Conservation (phyloP, 2,329 filamentous ascomycete genomes). For the Aspergillus texensis region DNA sequence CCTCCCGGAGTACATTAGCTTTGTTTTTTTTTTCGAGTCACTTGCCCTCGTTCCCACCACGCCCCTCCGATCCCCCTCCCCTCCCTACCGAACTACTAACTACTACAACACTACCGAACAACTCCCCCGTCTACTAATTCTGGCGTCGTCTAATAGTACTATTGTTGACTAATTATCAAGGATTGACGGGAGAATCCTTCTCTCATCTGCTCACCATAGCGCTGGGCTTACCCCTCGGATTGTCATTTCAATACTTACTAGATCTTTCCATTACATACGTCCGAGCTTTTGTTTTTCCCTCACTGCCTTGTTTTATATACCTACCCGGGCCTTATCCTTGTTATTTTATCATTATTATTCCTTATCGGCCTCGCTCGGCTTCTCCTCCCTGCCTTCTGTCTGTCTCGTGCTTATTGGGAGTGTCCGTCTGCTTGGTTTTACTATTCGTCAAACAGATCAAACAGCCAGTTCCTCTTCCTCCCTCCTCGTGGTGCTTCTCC, state of each 20-base stretch:
- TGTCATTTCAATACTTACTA: not conserved
- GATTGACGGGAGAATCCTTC: not conserved
- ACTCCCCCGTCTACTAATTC: not conserved
- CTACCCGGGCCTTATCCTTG: not conserved
- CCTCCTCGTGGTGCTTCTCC: not conserved
- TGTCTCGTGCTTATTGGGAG: not conserved
- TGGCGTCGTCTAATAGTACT: not conserved
- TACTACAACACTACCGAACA: not conserved
- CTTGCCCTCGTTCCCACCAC: not conserved
- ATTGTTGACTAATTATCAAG: constrained; percentile 1
- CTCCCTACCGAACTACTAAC: not conserved
- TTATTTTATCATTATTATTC: not conserved
- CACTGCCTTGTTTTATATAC: not conserved
- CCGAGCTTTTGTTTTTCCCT: not conserved
- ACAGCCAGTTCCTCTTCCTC: not conserved
- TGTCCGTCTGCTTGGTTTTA: not conserved
- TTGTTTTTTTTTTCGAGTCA: not conserved
- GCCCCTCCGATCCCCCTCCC: not conserved
- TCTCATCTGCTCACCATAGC: not conserved
- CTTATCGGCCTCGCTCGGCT: constrained; percentile 5
- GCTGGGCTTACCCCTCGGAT: not conserved
- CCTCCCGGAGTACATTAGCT: constrained; percentile 4
- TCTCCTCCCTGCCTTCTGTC: not conserved
- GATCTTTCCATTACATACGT: constrained; percentile 6
- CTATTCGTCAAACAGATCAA: constrained; percentile 1